A percentile compares a stretch with the other conserved stretches of the same genome.
These are phyloP conservation scores for Solanum hybrid DNA, from an alignment of 305 asterid genomes.

Conservation along the genomic window DNA sequence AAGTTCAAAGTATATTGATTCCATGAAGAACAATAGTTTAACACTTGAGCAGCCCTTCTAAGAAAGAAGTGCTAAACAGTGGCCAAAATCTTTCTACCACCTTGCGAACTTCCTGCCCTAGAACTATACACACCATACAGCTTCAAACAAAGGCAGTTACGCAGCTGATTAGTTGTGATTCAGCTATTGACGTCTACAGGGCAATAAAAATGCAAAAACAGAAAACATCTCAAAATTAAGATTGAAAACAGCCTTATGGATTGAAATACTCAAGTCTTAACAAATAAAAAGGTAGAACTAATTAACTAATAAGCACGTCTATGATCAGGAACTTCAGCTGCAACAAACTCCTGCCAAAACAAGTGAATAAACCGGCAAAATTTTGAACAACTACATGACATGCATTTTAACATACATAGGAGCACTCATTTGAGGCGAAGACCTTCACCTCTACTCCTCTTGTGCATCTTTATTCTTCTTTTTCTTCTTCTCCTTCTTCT, in stretches of 20 bases:
- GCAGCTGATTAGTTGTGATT: neutral
- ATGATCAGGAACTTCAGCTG: neutral
- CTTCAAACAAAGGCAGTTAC: neutral
- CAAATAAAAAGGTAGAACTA: neutral
- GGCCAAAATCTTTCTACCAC: neutral
- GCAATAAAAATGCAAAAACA: neutral
- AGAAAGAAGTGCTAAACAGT: neutral
- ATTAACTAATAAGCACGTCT: neutral
- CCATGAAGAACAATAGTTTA: neutral
- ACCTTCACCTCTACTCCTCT: constrained; percentile 14
- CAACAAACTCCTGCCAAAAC: constrained; percentile 2
- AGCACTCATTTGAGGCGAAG: neutral
- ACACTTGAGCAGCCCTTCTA: neutral
- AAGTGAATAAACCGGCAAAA: neutral
- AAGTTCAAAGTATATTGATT: neutral
- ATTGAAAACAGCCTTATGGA: neutral
- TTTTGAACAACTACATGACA: constrained; percentile 4
- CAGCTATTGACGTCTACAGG: neutral
- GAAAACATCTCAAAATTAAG: neutral
- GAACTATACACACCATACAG: neutral
- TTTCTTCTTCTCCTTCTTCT: constrained; percentile 45
- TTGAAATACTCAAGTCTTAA: neutral
- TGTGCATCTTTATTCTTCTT: constrained; percentile 47
- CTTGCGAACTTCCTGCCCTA: neutral
- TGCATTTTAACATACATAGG: constrained; percentile 2